Percentiles rank a stretch among this genome's conserved stretches.
Evolutionary conservation across 306 rosid species (phyloP).

Genomic region (Lathyrus aphaca): DNA sequence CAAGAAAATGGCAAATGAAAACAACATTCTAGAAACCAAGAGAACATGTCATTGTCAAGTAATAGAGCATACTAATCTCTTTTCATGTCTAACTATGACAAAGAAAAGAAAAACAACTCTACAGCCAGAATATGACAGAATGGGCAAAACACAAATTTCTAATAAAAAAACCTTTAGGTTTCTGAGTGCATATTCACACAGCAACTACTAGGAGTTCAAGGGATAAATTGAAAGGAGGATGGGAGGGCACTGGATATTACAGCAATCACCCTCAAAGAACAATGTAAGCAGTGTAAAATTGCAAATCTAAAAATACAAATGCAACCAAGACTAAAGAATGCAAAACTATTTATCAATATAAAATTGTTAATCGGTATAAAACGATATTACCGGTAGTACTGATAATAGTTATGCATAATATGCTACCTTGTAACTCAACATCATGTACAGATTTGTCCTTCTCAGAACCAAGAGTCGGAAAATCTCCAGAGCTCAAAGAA

Average conservation of each 20-base stretch:
- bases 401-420: constrained; percentile 25
- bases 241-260: background rate
- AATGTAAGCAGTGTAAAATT: background rate
- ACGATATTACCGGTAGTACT: background rate
- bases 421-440: constrained; percentile 62
- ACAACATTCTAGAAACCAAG: background rate
- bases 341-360: background rate
- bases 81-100: background rate
- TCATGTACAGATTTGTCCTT: constrained; percentile 63
- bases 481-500: constrained; percentile 84
- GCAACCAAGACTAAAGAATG: background rate
- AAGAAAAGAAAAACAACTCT: background rate
- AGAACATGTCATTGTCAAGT: background rate
- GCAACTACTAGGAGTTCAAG: constrained; percentile 1
- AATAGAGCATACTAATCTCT: constrained; percentile 3
- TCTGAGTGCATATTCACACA: background rate
- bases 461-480: constrained; percentile 89
- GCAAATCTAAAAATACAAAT: constrained; percentile 13
- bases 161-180: background rate
- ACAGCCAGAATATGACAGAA: background rate
- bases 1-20: background rate
- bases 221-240: background rate
- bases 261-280: constrained; percentile 6
- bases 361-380: constrained; percentile 1
- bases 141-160: constrained; percentile 3